phyloP scores from a whole-genome alignment of 495 filamentous ascomycete species.

The Tuber melanosporum region DNA sequence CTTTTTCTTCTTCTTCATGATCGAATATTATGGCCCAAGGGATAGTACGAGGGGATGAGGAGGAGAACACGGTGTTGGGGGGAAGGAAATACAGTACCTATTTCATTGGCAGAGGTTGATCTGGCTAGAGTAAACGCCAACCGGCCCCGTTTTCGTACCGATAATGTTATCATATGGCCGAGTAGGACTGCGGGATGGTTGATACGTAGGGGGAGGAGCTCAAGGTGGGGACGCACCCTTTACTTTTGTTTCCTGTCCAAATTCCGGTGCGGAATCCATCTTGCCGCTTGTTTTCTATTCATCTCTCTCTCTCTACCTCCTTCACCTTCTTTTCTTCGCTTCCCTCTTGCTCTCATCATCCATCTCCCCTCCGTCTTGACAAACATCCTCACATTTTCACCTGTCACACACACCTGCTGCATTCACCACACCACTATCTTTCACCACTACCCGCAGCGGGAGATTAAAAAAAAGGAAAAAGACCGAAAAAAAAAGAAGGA shows the following conservation, averaged over 20 bases:
- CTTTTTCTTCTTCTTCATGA: not conserved
- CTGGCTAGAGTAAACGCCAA: not conserved
- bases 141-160: not conserved
- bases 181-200: not conserved
- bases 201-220: not conserved
- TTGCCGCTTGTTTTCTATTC: not conserved
- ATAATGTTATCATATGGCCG: not conserved
- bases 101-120: not conserved
- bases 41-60: not conserved
- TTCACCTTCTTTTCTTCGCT: not conserved
- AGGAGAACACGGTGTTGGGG: not conserved
- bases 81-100: not conserved
- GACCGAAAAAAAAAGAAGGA: conserved; percentile 2
- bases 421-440: conserved; percentile 3
- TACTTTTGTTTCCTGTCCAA: not conserved
- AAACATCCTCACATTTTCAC: not conserved
- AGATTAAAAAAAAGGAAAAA: conserved; percentile 5
- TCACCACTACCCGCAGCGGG: not conserved
- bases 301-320: not conserved
- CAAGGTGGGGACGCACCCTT: not conserved
- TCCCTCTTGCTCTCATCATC: not conserved
- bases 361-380: not conserved
- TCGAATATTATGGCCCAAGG: not conserved
- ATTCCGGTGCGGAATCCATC: not conserved
- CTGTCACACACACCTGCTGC: not conserved